Evolutionary conservation across 2,329 filamentous ascomycete species (phyloP).

Genomic region (Ceratocystis cacaofunesta): DNA sequence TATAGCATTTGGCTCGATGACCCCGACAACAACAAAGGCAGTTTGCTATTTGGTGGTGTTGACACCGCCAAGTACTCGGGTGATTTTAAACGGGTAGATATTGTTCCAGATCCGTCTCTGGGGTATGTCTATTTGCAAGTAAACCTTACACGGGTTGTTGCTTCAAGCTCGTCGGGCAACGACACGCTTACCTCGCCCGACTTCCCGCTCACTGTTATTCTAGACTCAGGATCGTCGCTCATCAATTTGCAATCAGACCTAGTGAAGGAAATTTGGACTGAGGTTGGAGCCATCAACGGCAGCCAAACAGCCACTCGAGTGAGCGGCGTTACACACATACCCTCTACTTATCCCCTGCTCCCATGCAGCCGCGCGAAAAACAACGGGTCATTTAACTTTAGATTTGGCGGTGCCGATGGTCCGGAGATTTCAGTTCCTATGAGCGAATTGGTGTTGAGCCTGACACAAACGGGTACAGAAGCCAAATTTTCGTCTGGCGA

Average conservation of each 20-base stretch:
- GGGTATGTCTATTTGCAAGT: constrained; percentile 35
- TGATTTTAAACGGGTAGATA: constrained; percentile 43
- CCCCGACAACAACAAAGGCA: constrained; percentile 46
- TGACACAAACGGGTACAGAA: constrained; percentile 23
- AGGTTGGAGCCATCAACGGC: constrained; percentile 38
- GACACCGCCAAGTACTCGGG: constrained; percentile 61
- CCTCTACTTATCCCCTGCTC: constrained; percentile 29
- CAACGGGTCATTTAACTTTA: constrained; percentile 38
- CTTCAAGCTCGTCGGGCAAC: constrained; percentile 34
- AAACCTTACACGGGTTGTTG: constrained; percentile 33
- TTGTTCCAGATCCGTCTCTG: constrained; percentile 31
- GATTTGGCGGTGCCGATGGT: constrained; percentile 34
- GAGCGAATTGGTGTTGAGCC: constrained; percentile 40
- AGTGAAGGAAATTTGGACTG: constrained; percentile 36
- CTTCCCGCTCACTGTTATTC: constrained; percentile 43
- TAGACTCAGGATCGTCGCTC: constrained; percentile 63
- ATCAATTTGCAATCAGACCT: constrained; percentile 53
- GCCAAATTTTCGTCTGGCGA: constrained; percentile 25
- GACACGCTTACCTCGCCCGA: constrained; percentile 30
- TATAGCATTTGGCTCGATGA: constrained; percentile 59
- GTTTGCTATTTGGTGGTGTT: constrained; percentile 66
- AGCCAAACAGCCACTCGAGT: constrained; percentile 13
- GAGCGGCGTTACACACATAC: constrained; percentile 15
- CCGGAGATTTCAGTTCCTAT: constrained; percentile 38
- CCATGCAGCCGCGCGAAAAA: constrained; percentile 35